Evolutionary conservation across 176 grass and related monocot species (phyloP).

Genomic region (Aegilops sharonensis): DNA sequence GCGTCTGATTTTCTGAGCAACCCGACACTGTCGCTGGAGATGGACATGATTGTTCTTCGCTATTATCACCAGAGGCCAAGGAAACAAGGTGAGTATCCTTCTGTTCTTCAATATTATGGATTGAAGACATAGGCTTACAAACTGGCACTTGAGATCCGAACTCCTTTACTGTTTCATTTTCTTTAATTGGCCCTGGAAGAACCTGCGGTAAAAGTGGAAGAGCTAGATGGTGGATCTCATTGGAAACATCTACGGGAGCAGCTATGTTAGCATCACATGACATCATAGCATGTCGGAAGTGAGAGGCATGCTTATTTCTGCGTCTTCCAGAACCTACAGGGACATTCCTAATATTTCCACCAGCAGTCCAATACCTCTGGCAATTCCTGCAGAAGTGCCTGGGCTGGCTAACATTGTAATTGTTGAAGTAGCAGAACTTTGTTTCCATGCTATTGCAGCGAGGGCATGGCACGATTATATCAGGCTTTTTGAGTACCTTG

Average conservation of each 20-base stretch:
- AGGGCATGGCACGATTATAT: conserved; percentile 70
- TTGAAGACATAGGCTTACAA: conserved; percentile 36
- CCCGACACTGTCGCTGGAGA: conserved; percentile 29
- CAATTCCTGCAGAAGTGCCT: conserved; percentile 88
- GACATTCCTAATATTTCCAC: conserved; percentile 84
- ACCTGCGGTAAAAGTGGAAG: conserved; percentile 16
- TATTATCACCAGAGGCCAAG: conserved; percentile 34
- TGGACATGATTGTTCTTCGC: conserved; percentile 49
- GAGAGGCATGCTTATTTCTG: conserved; percentile 59
- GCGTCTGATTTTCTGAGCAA: conserved; percentile 37
- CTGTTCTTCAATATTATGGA: conserved; percentile 42
- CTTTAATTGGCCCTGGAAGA: conserved; percentile 15
- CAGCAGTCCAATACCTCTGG: conserved; percentile 85
- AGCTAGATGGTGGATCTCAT: conserved; percentile 36
- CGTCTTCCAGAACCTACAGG: conserved; percentile 78
- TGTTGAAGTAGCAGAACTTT: conserved; percentile 98
- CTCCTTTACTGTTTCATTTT: conserved; percentile 34
- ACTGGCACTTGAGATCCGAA: conserved; percentile 42
- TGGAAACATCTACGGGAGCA: conserved; percentile 27
- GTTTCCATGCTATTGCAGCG: conserved; percentile 92
- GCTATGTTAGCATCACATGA: conserved; percentile 1
- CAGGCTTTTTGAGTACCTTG: conserved; percentile 66
- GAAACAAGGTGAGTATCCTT: conserved; percentile 37
- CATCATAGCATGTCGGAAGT: conserved; percentile 46
- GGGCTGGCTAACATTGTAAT: conserved; percentile 87